These are phyloP conservation scores for Annulohypoxylon stygium DNA, from an alignment of 495 filamentous ascomycete species.

Conservation along the genomic window DNA sequence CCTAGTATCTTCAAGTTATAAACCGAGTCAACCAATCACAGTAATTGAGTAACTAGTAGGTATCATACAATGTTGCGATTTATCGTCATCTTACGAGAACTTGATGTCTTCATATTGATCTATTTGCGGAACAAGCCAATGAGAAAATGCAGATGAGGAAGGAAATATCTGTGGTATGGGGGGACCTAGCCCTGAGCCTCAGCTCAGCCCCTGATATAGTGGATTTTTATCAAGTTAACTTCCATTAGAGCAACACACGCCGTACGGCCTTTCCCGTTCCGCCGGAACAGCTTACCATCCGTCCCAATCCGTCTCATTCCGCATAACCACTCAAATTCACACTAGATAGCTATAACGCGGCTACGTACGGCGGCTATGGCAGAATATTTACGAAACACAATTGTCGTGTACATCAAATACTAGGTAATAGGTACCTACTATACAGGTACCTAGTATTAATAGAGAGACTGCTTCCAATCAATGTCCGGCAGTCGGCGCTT, in stretches of 20 bases:
- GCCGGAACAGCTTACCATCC: background rate
- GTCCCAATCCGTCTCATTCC: background rate
- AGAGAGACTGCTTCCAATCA: constrained; percentile 42
- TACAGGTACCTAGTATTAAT: background rate
- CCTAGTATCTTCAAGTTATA: background rate
- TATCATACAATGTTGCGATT: background rate
- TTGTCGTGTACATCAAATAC: background rate
- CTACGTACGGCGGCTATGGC: background rate
- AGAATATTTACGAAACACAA: background rate
- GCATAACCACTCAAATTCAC: background rate
- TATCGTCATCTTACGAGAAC: constrained; percentile 16
- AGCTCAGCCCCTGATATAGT: constrained; percentile 44
- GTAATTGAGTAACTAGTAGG: no score
- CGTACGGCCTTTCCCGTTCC: background rate
- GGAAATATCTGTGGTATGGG: background rate
- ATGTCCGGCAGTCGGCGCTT: constrained; percentile 39
- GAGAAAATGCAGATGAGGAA: constrained; percentile 12
- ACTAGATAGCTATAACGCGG: background rate
- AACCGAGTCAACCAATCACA: no score
- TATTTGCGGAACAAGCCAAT: constrained; percentile 28
- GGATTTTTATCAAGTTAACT: background rate
- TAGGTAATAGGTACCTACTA: no score
- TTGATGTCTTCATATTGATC: background rate
- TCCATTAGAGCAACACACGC: background rate
- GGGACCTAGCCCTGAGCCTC: constrained; percentile 39